These are phyloP conservation scores for Candida dendrica DNA, from an alignment of 805 yeast genomes.

Conservation along the genomic window DNA sequence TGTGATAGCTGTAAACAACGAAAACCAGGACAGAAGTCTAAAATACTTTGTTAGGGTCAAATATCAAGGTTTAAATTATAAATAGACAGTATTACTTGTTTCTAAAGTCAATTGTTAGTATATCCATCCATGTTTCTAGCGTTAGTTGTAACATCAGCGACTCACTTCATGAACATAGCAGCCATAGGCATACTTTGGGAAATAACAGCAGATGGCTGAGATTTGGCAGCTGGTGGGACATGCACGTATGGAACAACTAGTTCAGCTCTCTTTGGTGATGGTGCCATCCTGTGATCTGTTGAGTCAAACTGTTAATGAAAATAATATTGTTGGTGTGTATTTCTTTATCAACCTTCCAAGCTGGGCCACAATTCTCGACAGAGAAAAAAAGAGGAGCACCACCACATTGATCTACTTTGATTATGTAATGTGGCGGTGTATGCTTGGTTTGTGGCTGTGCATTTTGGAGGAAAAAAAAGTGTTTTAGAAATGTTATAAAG, in stretches of 20 bases:
- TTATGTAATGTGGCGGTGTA: too few species aligned
- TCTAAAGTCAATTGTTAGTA: conserved; percentile 7
- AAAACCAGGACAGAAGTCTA: conserved; percentile 46
- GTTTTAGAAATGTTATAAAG: too few species aligned
- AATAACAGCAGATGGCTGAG: conserved; percentile 38
- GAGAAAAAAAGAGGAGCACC: neutral
- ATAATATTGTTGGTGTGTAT: too few species aligned
- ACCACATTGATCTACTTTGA: too few species aligned
- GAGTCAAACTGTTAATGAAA: too few species aligned
- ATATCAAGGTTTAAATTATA: too few species aligned
- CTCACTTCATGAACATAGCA: conserved; percentile 53
- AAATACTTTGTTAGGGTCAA: too few species aligned
- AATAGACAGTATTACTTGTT: too few species aligned
- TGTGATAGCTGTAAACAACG: conserved; percentile 44
- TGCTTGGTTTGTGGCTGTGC: too few species aligned
- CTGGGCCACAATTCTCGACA: neutral
- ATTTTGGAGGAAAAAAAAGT: too few species aligned
- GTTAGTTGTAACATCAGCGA: conserved; percentile 17
- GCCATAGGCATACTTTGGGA: conserved; percentile 61
- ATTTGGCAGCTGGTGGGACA: conserved; percentile 38
- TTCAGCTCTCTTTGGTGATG: conserved; percentile 28
- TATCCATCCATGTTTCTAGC: neutral
- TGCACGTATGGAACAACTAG: conserved; percentile 36
- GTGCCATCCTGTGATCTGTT: conserved; percentile 15
- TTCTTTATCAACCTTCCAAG: too few species aligned